A percentile compares a stretch with the other conserved stretches of the same genome.
Conservation (phyloP, 306 rosid species). For the Quercus gilva region DNA sequence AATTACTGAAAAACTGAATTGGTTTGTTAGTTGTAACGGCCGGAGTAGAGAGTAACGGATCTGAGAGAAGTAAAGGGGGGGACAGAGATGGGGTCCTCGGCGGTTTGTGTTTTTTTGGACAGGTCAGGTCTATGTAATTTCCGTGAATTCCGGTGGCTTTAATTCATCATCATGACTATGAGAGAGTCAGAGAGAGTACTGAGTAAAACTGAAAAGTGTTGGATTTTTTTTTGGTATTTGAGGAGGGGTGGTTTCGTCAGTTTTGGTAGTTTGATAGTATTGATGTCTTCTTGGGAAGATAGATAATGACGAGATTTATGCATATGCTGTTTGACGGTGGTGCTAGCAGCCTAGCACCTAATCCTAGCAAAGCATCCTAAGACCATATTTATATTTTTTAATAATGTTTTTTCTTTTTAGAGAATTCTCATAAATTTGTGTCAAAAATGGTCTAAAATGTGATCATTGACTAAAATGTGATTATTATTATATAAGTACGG, state of each 20-base stretch:
- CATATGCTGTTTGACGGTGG: slow-evolving; percentile 10
- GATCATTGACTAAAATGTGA: too few relatives aligned
- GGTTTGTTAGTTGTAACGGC: neutral
- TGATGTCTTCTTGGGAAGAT: neutral
- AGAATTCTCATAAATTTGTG: too few relatives aligned
- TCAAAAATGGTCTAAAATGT: too few relatives aligned
- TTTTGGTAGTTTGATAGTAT: neutral
- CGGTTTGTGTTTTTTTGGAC: slow-evolving; percentile 1
- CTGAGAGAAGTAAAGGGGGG: neutral
- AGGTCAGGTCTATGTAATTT: slow-evolving; percentile 43
- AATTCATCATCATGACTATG: neutral
- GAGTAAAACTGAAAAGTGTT: too few relatives aligned
- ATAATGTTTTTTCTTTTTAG: neutral
- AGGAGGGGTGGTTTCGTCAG: slow-evolving; percentile 35
- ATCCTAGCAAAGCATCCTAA: too few relatives aligned
- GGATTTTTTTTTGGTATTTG: neutral
- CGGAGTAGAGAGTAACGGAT: neutral
- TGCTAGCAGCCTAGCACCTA: neutral
- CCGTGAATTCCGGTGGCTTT: slow-evolving; percentile 26
- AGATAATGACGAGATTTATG: neutral
- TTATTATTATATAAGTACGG: too few relatives aligned
- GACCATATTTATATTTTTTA: neutral
- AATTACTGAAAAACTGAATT: too few relatives aligned
- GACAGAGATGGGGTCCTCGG: neutral
- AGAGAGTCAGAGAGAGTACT: too few relatives aligned